Base-by-base conservation (phyloP, 2,329 filamentous ascomycete species). In the Colletotrichum sojae region DNA sequence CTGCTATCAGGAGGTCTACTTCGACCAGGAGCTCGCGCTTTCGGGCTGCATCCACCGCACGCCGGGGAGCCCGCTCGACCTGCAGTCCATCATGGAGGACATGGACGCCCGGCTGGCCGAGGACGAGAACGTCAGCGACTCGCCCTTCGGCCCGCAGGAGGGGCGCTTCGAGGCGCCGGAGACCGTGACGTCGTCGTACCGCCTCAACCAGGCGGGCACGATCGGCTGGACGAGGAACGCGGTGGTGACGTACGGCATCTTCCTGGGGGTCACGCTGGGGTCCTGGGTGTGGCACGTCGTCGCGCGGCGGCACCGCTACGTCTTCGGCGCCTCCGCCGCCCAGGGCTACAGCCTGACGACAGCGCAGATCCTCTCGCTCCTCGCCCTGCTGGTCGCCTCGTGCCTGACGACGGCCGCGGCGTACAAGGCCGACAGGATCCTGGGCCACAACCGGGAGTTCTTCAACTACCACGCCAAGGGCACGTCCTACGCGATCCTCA, bases 41-140 rank as follows among this genome's bases (percentile, higher is more conserved):
- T 27, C 54, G 22, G 61, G 53, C n/a, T 68, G 66, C 31, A 10
- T 65, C 3, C 61, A 48, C 54, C 39, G 61, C n/a, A 43, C 4
- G 9, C 61, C 54, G 20, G 66, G 66, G 40, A 59, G 40, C 43
- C 43, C 54, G 22, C 65, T 69, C 15, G 49, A 69, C n/a, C 61
- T 60, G 27, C n/a, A 51, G 25, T 25, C 12, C 2, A 68, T 68
- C 20, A 31, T 58, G 2, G 10, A 36, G 6, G 65, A 68, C 5
- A 16, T 65, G 16, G 27, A 43, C 15, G 5, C 5, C 36, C 52
- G 20, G 16, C 20, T 68, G 13, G 16, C 5, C 9, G 56, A 68
- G 13, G 18, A 20, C 4, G 27, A 13, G 1, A 53, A 59, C 9
- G 6, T 25, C 45, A 31, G 15, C 49, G 27, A n/a, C 4, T 2